Evolutionary conservation across 257 asterid genomes (phyloP).

Genomic region (Osmanthus fragrans): DNA sequence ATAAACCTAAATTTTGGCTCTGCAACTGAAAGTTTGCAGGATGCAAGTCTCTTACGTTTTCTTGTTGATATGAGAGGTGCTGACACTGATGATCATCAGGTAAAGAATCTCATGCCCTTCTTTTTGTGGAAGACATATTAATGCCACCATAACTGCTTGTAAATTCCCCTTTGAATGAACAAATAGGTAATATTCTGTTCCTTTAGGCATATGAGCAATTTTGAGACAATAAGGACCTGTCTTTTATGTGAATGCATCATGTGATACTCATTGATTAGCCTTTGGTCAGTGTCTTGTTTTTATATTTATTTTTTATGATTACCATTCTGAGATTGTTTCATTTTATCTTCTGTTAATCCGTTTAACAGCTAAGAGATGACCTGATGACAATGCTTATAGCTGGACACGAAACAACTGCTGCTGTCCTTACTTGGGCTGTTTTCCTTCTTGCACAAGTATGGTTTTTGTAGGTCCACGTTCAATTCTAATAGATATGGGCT

Average conservation of each 20-base stretch:
- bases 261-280: background rate
- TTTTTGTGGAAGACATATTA: background rate
- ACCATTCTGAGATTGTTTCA: constrained; percentile 3
- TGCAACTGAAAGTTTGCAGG: constrained; percentile 76
- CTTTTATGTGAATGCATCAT: background rate
- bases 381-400: constrained; percentile 98
- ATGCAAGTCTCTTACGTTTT: constrained; percentile 96
- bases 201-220: background rate
- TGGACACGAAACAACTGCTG: constrained; percentile 99
- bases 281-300: background rate
- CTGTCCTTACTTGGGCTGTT: constrained; percentile 96
- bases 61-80: constrained; percentile 98
- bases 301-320: background rate
- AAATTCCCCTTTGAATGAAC: background rate
- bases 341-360: constrained; percentile 10
- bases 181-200: background rate
- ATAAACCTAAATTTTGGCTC: constrained; percentile 38
- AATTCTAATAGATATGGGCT: constrained; percentile 17
- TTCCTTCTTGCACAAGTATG: constrained; percentile 91
- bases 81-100: constrained; percentile 98
- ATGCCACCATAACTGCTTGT: background rate
- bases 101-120: constrained; percentile 32
- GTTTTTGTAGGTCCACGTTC: background rate
- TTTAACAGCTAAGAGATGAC: constrained; percentile 87
- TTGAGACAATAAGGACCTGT: background rate